These are phyloP conservation scores for Paspalum notatum DNA, from an alignment of 176 grass and related monocot species.

Conservation along the genomic window DNA sequence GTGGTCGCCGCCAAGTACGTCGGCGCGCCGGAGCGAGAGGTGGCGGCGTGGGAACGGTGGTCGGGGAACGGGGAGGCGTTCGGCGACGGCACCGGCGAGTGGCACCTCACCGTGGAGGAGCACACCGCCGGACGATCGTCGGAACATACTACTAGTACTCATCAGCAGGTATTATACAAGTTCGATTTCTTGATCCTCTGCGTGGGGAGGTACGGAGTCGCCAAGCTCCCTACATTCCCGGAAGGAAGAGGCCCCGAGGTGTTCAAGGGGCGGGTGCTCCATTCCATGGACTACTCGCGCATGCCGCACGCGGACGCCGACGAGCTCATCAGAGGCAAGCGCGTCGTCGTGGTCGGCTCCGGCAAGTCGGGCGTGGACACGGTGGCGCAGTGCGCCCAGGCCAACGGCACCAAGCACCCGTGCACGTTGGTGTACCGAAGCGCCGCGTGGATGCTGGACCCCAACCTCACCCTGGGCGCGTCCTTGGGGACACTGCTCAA, in stretches of 20 bases:
- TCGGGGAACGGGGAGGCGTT: conserved; percentile 56
- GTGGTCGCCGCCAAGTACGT: conserved; percentile 43
- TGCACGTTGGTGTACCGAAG: conserved; percentile 16
- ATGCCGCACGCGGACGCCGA: background rate
- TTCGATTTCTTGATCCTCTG: conserved; percentile 64
- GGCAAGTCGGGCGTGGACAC: conserved; percentile 21
- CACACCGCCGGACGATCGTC: no score
- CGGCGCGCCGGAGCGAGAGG: conserved; percentile 22
- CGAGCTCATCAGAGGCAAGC: conserved; percentile 31
- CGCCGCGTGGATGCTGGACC: conserved; percentile 13
- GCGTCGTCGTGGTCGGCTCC: conserved; percentile 29
- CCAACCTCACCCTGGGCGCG: background rate
- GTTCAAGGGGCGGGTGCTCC: conserved; percentile 49
- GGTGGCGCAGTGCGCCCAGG: conserved; percentile 15
- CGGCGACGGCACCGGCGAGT: conserved; percentile 26
- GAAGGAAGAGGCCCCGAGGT: conserved; percentile 36
- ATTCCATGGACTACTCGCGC: conserved; percentile 40
- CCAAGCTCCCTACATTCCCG: conserved; percentile 46
- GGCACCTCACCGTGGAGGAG: background rate
- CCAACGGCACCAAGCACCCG: background rate
- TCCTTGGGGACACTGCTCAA: conserved; percentile 3
- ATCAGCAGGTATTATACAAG: background rate
- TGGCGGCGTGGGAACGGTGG: conserved; percentile 50
- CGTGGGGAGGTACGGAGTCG: conserved; percentile 53
- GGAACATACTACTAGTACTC: no score